Conservation (phyloP, 1,139 yeast genomes). For the Arxiozyma telluris region DNA sequence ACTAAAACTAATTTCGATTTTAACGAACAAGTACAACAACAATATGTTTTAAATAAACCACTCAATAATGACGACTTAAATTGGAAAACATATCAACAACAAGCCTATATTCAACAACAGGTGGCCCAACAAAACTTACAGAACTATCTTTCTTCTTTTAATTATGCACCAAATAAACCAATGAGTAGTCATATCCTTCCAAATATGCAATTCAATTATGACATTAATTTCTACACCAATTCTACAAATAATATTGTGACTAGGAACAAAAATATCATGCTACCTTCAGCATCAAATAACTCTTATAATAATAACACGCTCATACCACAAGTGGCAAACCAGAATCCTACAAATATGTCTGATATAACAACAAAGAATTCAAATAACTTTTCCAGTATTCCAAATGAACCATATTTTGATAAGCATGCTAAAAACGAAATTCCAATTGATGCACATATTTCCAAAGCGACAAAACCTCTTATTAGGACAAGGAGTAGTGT, state of each 20-base stretch:
- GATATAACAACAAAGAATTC: not conserved
- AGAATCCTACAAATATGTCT: not conserved
- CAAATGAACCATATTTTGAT: not conserved
- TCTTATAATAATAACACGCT: not conserved
- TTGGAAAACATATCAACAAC: constrained; percentile 30
- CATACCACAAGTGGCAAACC: not conserved
- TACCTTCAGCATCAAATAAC: not conserved
- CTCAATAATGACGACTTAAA: constrained; percentile 31
- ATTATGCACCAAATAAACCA: constrained; percentile 2
- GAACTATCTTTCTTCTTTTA: constrained; percentile 24
- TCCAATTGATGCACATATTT: not conserved
- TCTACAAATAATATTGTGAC: not conserved
- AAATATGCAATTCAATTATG: not conserved
- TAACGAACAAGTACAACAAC: not conserved
- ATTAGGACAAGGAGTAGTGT: constrained; percentile 13
- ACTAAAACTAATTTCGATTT: not conserved
- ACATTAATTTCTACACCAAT: not conserved
- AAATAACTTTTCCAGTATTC: not conserved
- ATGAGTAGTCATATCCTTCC: not conserved
- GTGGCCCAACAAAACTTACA: constrained; percentile 30
- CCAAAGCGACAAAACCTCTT: not conserved
- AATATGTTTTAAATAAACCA: constrained; percentile 29
- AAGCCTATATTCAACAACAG: constrained; percentile 31
- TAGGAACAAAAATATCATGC: not conserved
- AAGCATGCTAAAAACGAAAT: constrained; percentile 22